Conservation (phyloP, 2,329 filamentous ascomycete species). For the Alternaria conjuncta region DNA sequence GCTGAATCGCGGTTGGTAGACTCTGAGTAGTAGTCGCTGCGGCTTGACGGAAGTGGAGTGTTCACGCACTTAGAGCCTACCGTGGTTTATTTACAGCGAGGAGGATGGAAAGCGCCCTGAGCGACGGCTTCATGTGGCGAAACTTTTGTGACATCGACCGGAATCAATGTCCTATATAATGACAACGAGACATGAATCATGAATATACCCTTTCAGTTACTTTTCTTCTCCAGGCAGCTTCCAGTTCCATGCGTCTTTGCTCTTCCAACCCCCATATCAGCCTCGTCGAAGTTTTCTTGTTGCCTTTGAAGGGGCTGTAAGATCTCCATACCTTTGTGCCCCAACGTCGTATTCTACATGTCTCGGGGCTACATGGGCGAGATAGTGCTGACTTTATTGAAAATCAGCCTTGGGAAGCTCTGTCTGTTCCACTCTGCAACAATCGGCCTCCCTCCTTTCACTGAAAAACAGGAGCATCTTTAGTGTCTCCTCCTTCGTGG, state of each 20-base stretch:
- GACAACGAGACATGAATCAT: slow-evolving; percentile 26
- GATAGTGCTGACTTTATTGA: neutral
- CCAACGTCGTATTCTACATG: neutral
- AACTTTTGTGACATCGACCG: slow-evolving; percentile 12
- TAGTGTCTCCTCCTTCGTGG: neutral
- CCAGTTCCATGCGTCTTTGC: neutral
- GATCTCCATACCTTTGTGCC: neutral
- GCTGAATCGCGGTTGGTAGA: slow-evolving; percentile 25
- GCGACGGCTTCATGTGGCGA: slow-evolving; percentile 7
- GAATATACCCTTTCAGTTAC: slow-evolving; percentile 15
- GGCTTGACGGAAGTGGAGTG: neutral
- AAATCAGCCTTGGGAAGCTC: neutral
- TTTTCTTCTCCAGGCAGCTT: neutral
- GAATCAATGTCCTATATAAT: slow-evolving; percentile 16
- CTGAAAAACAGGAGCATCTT: neutral
- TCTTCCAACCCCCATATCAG: neutral
- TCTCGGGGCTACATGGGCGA: neutral
- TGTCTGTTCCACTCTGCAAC: neutral
- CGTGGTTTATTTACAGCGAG: slow-evolving; percentile 2
- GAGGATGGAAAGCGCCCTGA: slow-evolving; percentile 15
- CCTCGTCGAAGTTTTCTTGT: neutral
- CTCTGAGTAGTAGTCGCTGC: slow-evolving; percentile 12
- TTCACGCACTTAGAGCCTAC: slow-evolving; percentile 2
- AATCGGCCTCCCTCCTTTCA: neutral
- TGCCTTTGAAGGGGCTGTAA: neutral